Base-by-base conservation (phyloP, 768 basidiomycete genomes). In the Kwoniella dejecticola region DNA sequence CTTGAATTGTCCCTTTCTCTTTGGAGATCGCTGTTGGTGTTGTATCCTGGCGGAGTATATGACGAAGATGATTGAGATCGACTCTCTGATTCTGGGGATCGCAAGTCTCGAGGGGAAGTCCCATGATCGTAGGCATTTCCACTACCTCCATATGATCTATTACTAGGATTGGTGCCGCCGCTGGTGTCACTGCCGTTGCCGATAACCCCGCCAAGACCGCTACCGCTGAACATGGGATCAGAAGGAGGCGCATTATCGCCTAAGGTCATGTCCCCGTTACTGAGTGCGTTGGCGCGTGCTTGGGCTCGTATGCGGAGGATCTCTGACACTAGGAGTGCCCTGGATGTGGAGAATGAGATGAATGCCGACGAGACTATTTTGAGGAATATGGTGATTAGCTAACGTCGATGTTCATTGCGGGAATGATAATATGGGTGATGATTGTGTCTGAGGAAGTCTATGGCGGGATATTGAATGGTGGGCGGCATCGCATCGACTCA, bases 321-420 rank as follows among this genome's bases (percentile, higher is more conserved):
- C 42, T 57, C 54, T 15, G 60, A 57, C 27, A 62, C 40, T 12
- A 66, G 49, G 6, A 66, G 56, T 3, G 38, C 54, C 8, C 59
- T 59, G 0, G 64, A 66, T 3, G 64, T 62, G 12, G 47, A 47
- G 26, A 24, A 62, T 12, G 64, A 66, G 36, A 66, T 66, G 50
- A 60, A 66, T 10, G 64, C 54, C 29, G 64, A 66, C n/a, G 64
- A 66, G 41, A 66, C 64, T 66, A 33, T 42, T 45, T 33, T n/a
- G 36, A 13, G 24, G 42, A n/a, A 41, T 21, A 29, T 27, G 6
- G 42, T 30, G 26, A 23, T 24, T 4, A 59, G 36, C 17, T 38
- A 8, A 8, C 36, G 36, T 38, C n/a, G n/a, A n/a, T n/a, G n/a
- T n/a, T n/a, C n/a, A n/a, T n/a, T n/a, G n/a, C n/a, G n/a, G n/a